A percentile compares a stretch with the other conserved stretches of the same genome.
Evolutionary conservation across 176 grass and related monocot species (phyloP).

Genomic region (Cymbopogon citratus): DNA sequence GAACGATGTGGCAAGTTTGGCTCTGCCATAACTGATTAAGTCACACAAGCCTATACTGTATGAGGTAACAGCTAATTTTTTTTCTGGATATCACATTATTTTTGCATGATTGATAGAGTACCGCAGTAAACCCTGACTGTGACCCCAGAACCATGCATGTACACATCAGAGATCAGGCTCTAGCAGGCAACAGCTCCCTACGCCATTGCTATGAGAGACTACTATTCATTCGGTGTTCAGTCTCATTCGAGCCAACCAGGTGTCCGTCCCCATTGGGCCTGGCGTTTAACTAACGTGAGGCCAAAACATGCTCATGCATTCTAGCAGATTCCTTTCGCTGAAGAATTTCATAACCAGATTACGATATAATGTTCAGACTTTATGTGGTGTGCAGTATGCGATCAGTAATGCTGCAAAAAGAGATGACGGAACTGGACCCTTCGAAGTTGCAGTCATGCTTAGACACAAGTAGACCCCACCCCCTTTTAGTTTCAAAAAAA

Average conservation of each 20-base stretch:
- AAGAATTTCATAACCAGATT: neutral
- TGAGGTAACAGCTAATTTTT: neutral
- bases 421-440: neutral
- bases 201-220: neutral
- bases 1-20: neutral
- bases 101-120: neutral
- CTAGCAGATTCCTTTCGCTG: neutral
- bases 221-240: neutral
- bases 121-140: neutral
- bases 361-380: too few relatives aligned
- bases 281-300: neutral
- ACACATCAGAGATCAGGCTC: neutral
- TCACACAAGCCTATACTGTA: neutral
- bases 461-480: neutral
- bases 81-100: neutral
- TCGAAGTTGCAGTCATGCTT: neutral
- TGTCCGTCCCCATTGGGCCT: neutral
- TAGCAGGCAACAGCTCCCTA: neutral
- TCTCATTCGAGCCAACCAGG: neutral
- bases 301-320: neutral
- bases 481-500: too few relatives aligned
- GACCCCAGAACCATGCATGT: neutral
- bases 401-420: conserved; percentile 18
- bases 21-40: neutral
- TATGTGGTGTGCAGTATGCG: too few relatives aligned